phyloP scores from a whole-genome alignment of 495 filamentous ascomycete genomes.

The Daldinia childiae region DNA sequence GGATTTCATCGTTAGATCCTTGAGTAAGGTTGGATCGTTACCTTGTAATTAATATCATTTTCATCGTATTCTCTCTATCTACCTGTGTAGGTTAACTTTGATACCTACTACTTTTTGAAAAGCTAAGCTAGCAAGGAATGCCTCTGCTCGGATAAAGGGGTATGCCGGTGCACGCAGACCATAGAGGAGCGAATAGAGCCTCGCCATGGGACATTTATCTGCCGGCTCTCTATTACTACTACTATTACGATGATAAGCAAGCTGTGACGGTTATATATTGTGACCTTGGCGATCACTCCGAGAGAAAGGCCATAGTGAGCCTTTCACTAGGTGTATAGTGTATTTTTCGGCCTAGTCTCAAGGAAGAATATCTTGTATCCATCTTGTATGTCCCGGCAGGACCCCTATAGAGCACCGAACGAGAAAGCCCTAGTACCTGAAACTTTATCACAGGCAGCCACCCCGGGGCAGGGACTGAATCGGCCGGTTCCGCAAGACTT shows the following conservation, averaged over 20 bases:
- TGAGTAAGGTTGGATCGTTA: background rate
- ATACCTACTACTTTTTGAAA: background rate
- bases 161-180: background rate
- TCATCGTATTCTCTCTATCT: background rate
- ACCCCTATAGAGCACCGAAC: background rate
- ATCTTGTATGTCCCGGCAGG: background rate
- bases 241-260: background rate
- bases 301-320: background rate
- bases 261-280: background rate
- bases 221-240: background rate
- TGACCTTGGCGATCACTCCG: background rate
- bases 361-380: background rate
- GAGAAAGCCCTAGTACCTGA: background rate
- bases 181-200: background rate
- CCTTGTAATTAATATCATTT: background rate
- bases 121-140: background rate
- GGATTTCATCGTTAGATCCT: background rate
- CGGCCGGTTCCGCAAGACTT: conserved; percentile 4
- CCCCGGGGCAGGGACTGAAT: background rate
- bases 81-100: background rate
- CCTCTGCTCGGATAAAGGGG: background rate
- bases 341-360: background rate
- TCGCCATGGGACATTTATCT: background rate
- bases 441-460: background rate
- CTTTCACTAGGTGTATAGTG: background rate